These are phyloP conservation scores for Erythrophleum ivorense DNA, from an alignment of 331 rosid species.

Conservation along the genomic window DNA sequence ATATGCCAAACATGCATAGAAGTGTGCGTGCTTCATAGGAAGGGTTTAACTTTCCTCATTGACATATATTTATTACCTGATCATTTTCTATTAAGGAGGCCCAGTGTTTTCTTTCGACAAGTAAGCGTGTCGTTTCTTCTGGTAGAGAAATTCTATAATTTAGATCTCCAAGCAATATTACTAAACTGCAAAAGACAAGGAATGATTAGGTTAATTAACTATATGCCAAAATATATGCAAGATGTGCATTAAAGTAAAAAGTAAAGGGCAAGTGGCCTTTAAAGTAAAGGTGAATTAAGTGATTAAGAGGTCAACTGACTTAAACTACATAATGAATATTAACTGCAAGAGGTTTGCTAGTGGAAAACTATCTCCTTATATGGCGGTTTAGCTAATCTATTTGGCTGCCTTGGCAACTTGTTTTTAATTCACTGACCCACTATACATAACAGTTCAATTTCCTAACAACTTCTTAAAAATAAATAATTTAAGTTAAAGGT, in stretches of 20 bases:
- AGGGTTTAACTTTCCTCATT: background rate
- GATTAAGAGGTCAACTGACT: constrained; percentile 44
- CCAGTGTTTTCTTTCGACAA: constrained; percentile 64
- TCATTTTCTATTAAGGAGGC: constrained; percentile 59
- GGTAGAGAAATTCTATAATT: constrained; percentile 78
- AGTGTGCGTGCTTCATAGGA: background rate
- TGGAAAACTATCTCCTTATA: constrained; percentile 5
- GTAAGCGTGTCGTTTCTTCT: constrained; percentile 59
- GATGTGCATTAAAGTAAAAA: background rate
- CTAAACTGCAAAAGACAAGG: constrained; percentile 54
- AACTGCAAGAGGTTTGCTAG: constrained; percentile 31
- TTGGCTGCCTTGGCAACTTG: constrained; percentile 36
- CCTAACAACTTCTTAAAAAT: constrained; percentile 26
- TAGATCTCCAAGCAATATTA: constrained; percentile 79
- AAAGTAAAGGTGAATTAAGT: constrained; percentile 28
- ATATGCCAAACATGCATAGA: no score
- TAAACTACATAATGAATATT: background rate
- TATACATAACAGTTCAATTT: constrained; percentile 31
- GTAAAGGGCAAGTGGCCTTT: constrained; percentile 25
- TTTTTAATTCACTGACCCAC: constrained; percentile 31
- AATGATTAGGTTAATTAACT: constrained; percentile 9
- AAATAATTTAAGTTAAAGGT: constrained; percentile 13
- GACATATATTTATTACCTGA: constrained; percentile 55
- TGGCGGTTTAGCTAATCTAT: constrained; percentile 33
- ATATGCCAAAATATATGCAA: constrained; percentile 29